Evolutionary conservation across 2,329 filamentous ascomycete genomes (phyloP), one percentile per base, ranked within the genome.

Genomic region (Fusarium aywerte): DNA sequence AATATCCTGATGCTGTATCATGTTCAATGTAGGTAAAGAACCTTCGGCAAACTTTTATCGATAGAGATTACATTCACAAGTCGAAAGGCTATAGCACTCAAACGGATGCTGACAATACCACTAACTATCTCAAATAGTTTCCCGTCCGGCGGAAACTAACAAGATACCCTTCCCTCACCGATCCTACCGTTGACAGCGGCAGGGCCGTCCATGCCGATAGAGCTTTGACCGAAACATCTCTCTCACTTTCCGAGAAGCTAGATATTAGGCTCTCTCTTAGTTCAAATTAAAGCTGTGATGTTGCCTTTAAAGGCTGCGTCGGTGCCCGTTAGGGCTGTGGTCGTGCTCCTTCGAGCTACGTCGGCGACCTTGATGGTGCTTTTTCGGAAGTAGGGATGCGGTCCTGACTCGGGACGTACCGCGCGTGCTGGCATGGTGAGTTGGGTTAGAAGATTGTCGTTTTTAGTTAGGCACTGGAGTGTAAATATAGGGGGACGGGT

Each of bases 171-270:
- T 29, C 40, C 35, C 16, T 39, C 33, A 58, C 51, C 44, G 29
- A 25, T 63, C 27, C 32, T 50, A 63, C 60, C 51, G 50, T 58
- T 51, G 44, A 63, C 44, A 63, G 60, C 58, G 58, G 58, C 36
- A 43, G 6, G 16, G 27, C n/a, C 25, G 6, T 33, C 38, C 51
- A 33, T 27, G 44, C 7, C 21, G 21, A 16, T n/a, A 38, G n/a
- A 38, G 38, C 35, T 40, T 49, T 40, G 51, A 56, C 45, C 38
- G 25, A 49, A 49, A 49, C 32, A 49, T 9, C 13, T 38, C 8
- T 49, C 4, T 8, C 45, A 36, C 16, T 49, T 49, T 49, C 6
- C 4, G 12, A 31, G 4, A 5, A 20, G 13, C 20, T 11, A 35
- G 5, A 36, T 15, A 23, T 10, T 49, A 27, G 21, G 45, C 12